Evolutionary conservation across 805 yeast genomes (phyloP), one percentile per base, ranked within the genome.

Genomic region (Yamadazyma tumulicola): DNA sequence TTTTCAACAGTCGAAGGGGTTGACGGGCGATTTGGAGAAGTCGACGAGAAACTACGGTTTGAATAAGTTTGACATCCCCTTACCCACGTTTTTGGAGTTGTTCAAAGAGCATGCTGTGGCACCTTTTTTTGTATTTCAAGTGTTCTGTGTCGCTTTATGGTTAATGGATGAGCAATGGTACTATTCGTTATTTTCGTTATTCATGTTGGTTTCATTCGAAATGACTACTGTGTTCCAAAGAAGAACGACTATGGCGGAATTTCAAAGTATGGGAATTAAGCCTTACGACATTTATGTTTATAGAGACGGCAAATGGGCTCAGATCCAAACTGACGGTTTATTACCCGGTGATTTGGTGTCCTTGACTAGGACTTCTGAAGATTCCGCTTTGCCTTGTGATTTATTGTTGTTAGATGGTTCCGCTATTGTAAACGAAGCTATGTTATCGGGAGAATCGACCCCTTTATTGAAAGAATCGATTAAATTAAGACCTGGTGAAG

Each of bases 51-150:
- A 75, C 39, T 93, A 81, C 55, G 98, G 98, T 34, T 70, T 71
- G 46, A 93, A 93, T 66, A 74, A 74, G 46, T 93, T 93, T 55
- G 98, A 93, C 54, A 91, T 93, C 46, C 98, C 98, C 19, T 75
- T 93, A 36, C 98, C 98, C 32, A 77, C 96, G 0, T 91, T 93
- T 50, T 44, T 74, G 37, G 97, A 91, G 59, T 70, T 93, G 51
- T 93, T 93, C 69, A 82, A 86, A 54, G 97, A 93, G 62, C 98
- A 93, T 57, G 97, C 97, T 8, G 89, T 93, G 25, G 97, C 98
- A 10, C 98, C 98, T 9, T 86, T 93, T 59, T 93, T 93, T 51
- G 96, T 93, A 17, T 93, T 93, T 69, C 98, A 93, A 67, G 72
- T 93, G 38, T 93, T 93, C 59, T 89, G 97, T 55, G 94, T 91